phyloP scores from a whole-genome alignment of 345 rosid species.

The Acer yangbiense region DNA sequence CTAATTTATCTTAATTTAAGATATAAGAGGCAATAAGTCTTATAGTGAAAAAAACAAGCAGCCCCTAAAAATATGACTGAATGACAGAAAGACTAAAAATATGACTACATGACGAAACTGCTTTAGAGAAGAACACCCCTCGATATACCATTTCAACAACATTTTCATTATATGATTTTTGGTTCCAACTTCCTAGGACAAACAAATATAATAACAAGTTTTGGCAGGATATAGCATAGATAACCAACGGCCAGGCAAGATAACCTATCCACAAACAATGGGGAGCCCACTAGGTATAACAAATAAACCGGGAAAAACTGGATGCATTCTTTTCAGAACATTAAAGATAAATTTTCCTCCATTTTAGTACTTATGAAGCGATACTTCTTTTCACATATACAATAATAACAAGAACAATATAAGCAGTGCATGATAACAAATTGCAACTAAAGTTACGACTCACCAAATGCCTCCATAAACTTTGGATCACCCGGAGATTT shows the following conservation, averaged over 20 bases:
- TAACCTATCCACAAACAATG: not conserved
- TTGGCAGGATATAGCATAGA: not conserved
- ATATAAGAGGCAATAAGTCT: no score
- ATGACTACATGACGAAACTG: not conserved
- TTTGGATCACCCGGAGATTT: slow-evolving; percentile 89
- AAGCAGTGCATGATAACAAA: not conserved
- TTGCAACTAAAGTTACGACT: slow-evolving; percentile 29
- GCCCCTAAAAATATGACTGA: no score
- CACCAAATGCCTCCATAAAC: slow-evolving; percentile 84
- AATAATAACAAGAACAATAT: not conserved
- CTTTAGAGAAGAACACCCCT: not conserved
- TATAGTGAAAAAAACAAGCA: no score
- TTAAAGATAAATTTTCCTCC: not conserved
- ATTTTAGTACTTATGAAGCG: not conserved
- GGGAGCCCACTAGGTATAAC: not conserved
- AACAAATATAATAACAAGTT: not conserved
- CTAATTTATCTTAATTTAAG: no score
- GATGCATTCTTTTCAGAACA: not conserved
- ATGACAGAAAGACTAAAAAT: not conserved
- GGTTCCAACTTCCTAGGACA: not conserved
- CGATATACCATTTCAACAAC: not conserved
- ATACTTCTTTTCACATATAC: not conserved
- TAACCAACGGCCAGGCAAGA: not conserved
- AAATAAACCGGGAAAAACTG: not conserved
- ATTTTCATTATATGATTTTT: not conserved